Percentiles rank a stretch among this genome's conserved stretches.
Evolutionary conservation across 2,329 filamentous ascomycete genomes (phyloP).

Genomic region (Monilinia laxa): DNA sequence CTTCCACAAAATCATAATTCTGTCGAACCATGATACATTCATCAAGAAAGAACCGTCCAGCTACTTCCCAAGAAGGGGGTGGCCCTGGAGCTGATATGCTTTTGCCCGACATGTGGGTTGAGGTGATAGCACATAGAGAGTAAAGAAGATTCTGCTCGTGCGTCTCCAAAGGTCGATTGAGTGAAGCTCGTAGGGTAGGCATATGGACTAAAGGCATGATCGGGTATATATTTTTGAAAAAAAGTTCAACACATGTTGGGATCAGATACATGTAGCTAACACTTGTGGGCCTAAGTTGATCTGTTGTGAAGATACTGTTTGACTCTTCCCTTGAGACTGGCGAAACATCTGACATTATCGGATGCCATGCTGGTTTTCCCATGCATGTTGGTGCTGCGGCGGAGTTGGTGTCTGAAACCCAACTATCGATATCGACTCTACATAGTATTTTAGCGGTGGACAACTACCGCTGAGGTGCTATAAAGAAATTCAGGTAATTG

Average conservation of each 20-base stretch:
- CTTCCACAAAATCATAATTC: slow-evolving; percentile 57
- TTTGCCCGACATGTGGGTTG: slow-evolving; percentile 50
- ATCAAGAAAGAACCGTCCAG: slow-evolving; percentile 57
- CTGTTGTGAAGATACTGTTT: slow-evolving; percentile 41
- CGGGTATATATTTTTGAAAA: slow-evolving; percentile 62
- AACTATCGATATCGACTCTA: slow-evolving; percentile 33
- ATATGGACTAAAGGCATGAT: slow-evolving; percentile 62
- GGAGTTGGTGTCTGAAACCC: slow-evolving; percentile 31
- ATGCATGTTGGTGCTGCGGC: slow-evolving; percentile 28
- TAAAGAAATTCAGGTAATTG: not conserved
- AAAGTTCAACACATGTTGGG: slow-evolving; percentile 60
- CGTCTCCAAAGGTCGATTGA: slow-evolving; percentile 43
- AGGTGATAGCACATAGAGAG: slow-evolving; percentile 57
- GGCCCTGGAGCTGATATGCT: slow-evolving; percentile 43
- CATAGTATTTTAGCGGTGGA: slow-evolving; percentile 1
- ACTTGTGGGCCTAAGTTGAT: slow-evolving; percentile 47
- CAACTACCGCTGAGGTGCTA: not conserved
- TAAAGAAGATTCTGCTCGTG: slow-evolving; percentile 51
- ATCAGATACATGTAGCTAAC: slow-evolving; percentile 50
- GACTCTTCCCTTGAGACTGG: slow-evolving; percentile 44
- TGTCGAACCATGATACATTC: slow-evolving; percentile 58
- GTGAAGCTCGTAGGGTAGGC: slow-evolving; percentile 53
- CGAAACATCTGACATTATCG: slow-evolving; percentile 40
- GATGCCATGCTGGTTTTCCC: slow-evolving; percentile 30
- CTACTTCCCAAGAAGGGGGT: slow-evolving; percentile 47